Evolutionary conservation across 2,329 filamentous ascomycete species (phyloP), one percentile per base, ranked within the genome.

Genomic region (Thielaviopsis populi): DNA sequence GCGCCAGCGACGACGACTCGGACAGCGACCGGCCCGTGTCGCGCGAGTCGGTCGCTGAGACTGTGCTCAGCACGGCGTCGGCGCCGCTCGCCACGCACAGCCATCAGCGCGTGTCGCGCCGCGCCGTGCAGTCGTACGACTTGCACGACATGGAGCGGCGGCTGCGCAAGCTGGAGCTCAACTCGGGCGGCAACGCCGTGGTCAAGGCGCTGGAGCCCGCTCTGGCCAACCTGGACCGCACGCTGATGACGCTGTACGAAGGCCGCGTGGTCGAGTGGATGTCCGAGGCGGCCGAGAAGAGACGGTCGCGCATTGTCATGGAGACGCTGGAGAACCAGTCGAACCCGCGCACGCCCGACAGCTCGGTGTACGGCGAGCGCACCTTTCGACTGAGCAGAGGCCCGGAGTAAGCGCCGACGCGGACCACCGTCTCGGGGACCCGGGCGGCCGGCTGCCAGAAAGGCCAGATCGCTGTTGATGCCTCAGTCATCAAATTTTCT

Each of bases 131-230:
- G 22, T 37, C 58, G 65, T 71, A 74, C 22, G 76, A 74, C 7
- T 70, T 78, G 17, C 73, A 72, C 27, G 79, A 81, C 46, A 76
- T 80, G 70, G 78, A 80, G 67, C 73, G 72, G 11, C 75, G 79
- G 1, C 69, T 81, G 13, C 73, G 74, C 6, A 72, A 73, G 17
- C 72, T 81, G 1, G 79, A 81, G 70, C 53, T 56, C 17, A 72
- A 73, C 17, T 77, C 78, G 59, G 56, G 59, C 30, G 75, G 76
- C 48, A 77, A 80, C 46, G 70, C 76, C 2, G 77, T 76, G 74
- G 69, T 77, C 50, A 71, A 74, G 15, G 74, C 77, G 1, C 69
- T 81, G 30, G 70, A 76, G 1, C 75, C 77, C 3, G 71, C 80
- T 3, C 70, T 80, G 46, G 74, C 78, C 42, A 75, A 74, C 40